Percentiles rank a stretch among this genome's conserved stretches.
phyloP scores from a whole-genome alignment of 495 filamentous ascomycete genomes.

The Penicillium dipodomyicola region DNA sequence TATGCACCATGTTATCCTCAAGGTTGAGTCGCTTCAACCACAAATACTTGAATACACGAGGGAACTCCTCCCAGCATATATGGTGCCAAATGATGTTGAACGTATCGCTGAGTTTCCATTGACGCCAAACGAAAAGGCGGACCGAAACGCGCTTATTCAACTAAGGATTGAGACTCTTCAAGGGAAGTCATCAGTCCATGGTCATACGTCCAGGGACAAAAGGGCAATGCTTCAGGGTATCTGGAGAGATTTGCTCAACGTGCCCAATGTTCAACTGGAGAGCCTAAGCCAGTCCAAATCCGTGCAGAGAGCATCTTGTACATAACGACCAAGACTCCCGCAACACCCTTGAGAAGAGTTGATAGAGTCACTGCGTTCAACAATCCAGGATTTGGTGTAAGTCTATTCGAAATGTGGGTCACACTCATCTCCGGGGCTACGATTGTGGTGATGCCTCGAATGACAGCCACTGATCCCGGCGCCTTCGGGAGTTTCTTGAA shows the following conservation, averaged over 20 bases:
- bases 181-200: neutral
- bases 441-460: neutral
- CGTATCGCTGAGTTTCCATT: neutral
- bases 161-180: neutral
- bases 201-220: too few relatives aligned
- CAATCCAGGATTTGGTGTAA: slow-evolving; percentile 11
- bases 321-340: neutral
- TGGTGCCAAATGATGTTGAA: neutral
- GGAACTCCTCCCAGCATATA: neutral
- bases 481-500: too few relatives aligned
- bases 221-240: neutral
- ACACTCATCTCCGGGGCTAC: slow-evolving; percentile 6
- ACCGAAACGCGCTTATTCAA: neutral
- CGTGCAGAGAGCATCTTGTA: neutral
- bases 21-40: too few relatives aligned
- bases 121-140: neutral
- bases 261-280: slow-evolving; percentile 12
- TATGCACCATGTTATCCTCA: too few relatives aligned
- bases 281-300: slow-evolving; percentile 19
- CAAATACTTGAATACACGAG: too few relatives aligned
- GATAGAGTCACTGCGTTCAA: slow-evolving; percentile 7
- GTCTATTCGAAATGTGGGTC: slow-evolving; percentile 11
- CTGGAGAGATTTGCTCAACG: neutral
- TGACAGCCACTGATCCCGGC: too few relatives aligned
- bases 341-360: neutral